Conservation (phyloP, 1,284 basidiomycete species). For the Flammula alnicola region DNA sequence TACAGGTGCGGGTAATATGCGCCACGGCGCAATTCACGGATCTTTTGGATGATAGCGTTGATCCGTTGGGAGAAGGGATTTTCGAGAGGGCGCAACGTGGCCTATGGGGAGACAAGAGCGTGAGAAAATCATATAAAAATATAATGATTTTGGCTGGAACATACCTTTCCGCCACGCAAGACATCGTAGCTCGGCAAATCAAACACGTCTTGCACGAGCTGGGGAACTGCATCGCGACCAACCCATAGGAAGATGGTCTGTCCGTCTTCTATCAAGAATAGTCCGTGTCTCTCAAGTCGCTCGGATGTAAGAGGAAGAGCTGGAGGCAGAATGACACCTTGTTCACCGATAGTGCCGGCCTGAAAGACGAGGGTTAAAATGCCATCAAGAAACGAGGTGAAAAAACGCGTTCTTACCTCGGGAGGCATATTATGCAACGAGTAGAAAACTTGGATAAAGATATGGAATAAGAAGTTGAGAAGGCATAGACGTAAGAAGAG, state of each 20-base stretch:
- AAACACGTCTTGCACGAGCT: slow-evolving; percentile 94
- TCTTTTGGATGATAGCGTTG: slow-evolving; percentile 92
- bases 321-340: slow-evolving; percentile 82
- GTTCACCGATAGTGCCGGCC: slow-evolving; percentile 83
- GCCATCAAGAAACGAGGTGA: background rate
- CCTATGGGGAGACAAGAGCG: slow-evolving; percentile 45
- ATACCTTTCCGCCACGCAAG: slow-evolving; percentile 90
- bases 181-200: slow-evolving; percentile 88
- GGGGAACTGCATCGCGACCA: slow-evolving; percentile 94
- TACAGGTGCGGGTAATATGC: slow-evolving; percentile 96
- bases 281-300: slow-evolving; percentile 91
- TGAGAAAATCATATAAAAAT: slow-evolving; percentile 1
- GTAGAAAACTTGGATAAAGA: slow-evolving; percentile 94
- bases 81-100: slow-evolving; percentile 85
- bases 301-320: slow-evolving; percentile 94
- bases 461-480: slow-evolving; percentile 92
- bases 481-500: slow-evolving; percentile 89
- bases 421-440: slow-evolving; percentile 96
- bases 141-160: slow-evolving; percentile 25
- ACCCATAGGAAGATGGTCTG: slow-evolving; percentile 99
- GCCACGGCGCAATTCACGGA: slow-evolving; percentile 87
- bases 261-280: slow-evolving; percentile 97
- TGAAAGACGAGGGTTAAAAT: slow-evolving; percentile 29
- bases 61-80: slow-evolving; percentile 94
- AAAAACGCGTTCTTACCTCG: slow-evolving; percentile 74